phyloP scores from a whole-genome alignment of 2,329 filamentous ascomycete genomes.

The Magnaporthiopsis rhizophila region DNA sequence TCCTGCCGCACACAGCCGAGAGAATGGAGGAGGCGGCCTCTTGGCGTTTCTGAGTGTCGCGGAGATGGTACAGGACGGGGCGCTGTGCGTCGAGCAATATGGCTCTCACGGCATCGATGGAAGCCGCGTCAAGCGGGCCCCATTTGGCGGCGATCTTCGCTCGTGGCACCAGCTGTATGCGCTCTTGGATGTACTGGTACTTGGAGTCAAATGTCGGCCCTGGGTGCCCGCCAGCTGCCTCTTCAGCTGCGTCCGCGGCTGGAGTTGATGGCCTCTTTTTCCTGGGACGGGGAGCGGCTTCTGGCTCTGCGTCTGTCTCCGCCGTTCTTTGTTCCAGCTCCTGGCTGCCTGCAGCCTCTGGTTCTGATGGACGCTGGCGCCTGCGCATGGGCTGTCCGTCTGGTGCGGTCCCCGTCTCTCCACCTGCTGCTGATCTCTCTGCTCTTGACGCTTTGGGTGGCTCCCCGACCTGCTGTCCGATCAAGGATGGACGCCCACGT shows the following conservation, averaged over 20 bases:
- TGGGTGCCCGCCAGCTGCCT: background rate
- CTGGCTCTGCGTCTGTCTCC: background rate
- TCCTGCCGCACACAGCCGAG: conserved; percentile 42
- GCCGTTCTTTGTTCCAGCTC: background rate
- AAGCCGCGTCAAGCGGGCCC: conserved; percentile 46
- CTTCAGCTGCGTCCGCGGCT: background rate
- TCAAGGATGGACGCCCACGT: conserved; percentile 8
- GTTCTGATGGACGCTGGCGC: background rate
- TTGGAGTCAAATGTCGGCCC: conserved; percentile 4
- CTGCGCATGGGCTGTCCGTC: background rate
- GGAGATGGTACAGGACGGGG: conserved; percentile 52
- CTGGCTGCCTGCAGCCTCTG: background rate
- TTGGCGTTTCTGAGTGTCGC: conserved; percentile 37
- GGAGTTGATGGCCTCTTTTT: background rate
- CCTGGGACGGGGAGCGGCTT: background rate
- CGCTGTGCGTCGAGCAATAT: conserved; percentile 53
- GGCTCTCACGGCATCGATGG: conserved; percentile 45
- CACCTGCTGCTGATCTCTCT: conserved; percentile 4
- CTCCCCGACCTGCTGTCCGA: background rate
- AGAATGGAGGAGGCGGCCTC: conserved; percentile 49
- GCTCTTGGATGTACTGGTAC: conserved; percentile 13
- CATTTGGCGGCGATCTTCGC: conserved; percentile 62
- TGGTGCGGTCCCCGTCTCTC: background rate
- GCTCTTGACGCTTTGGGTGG: background rate
- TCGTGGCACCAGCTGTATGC: conserved; percentile 47